Base-by-base conservation (phyloP, 139 green algal species). In the Zygnema cylindricum region DNA sequence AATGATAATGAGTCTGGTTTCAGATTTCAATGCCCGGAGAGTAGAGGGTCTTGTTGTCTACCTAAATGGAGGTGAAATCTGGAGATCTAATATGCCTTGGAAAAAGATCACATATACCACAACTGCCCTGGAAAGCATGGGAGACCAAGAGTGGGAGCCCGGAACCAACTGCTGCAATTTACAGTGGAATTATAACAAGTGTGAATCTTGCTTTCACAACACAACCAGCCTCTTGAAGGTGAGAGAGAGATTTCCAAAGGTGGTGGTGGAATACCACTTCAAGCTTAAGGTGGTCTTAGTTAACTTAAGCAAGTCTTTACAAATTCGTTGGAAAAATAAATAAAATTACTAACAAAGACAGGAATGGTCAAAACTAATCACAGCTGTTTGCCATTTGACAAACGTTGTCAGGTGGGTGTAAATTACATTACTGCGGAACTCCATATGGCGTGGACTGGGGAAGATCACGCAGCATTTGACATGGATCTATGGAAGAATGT, bases 371-470 rank as follows among this genome's bases (percentile, higher is more conserved):
- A 25, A 30, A 25, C 30, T 73, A 30, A 35, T 25, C 57, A 73
- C 25, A 25, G 57, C 25, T 30, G 57, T 30, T 30, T 73, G 30
- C 30, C 57, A 35, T 63, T 7, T 63, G 49, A 63, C 16, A 16
- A 63, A 63, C 16, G 49, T 3, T 40, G 69, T 25, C 83, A 88
- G 83, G 3, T 69, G 1, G 83, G 83, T 39, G 57, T 43, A 57
- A 88, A 88, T 39, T 88, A 39, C 38, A 76, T 88, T 41, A 57
- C 83, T n/a, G 83, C 69, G 25, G 83, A 88, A 69, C 83, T 88
- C 0, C 83, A 88, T 35, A 73, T 83, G 63, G 69, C 63, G 0
- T 88, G 81, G 40, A 57, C 69, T n/a, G 81, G 54, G 43, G 79
- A 73, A 33, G 32, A 43, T 7, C 69, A 88, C 25, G 63, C 69